Conservation (phyloP, 257 asterid species). For the Solanum corneliomulleri region DNA sequence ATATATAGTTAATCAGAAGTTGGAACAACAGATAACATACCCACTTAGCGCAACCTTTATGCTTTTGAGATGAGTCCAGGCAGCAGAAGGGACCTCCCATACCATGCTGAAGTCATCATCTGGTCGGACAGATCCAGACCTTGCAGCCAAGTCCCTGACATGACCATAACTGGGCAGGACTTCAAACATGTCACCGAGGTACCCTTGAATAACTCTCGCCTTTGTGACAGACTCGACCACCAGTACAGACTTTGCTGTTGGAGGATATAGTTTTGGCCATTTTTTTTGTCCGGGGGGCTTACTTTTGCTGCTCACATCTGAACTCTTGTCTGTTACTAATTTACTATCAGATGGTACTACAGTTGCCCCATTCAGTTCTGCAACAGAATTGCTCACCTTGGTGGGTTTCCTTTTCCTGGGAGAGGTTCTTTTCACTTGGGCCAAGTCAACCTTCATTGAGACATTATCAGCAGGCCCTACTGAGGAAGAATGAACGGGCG, state of each 20-base stretch:
- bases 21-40: conserved; percentile 33
- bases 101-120: conserved; percentile 95
- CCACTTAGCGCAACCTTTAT: conserved; percentile 82
- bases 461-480: conserved; percentile 21
- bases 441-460: conserved; percentile 15
- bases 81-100: conserved; percentile 95
- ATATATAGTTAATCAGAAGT: not conserved
- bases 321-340: conserved; percentile 9
- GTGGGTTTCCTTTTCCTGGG: conserved; percentile 23
- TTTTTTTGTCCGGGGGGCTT: conserved; percentile 20
- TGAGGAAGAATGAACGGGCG: conserved; percentile 6
- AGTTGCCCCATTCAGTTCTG: conserved; percentile 10
- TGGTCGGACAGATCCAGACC: conserved; percentile 96
- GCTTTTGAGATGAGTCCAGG: conserved; percentile 95
- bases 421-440: conserved; percentile 24
- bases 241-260: conserved; percentile 54
- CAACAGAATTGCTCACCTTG: conserved; percentile 12
- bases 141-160: conserved; percentile 92
- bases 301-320: conserved; percentile 12
- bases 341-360: conserved; percentile 14
- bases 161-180: conserved; percentile 92
- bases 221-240: conserved; percentile 85
- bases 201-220: conserved; percentile 89
- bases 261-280: conserved; percentile 69
- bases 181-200: conserved; percentile 92